These are phyloP conservation scores for Samsoniella hepiali DNA, from an alignment of 2,329 filamentous ascomycete species.

Conservation along the genomic window DNA sequence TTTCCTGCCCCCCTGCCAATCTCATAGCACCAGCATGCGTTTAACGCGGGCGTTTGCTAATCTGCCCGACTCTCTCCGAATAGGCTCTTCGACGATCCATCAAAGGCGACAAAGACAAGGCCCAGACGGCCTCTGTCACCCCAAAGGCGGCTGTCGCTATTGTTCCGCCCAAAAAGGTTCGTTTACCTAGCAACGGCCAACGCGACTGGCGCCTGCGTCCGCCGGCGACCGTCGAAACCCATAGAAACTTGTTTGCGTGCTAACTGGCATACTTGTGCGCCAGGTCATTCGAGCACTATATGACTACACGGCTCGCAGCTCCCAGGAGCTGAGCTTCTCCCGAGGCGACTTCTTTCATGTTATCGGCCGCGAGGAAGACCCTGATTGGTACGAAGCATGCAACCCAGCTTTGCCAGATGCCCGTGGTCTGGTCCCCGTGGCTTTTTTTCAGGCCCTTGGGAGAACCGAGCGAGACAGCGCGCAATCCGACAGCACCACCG, in stretches of 20 bases:
- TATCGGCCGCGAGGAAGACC: conserved; percentile 89
- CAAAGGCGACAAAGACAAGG: conserved; percentile 80
- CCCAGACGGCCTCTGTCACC: conserved; percentile 68
- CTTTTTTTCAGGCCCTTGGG: conserved; percentile 88
- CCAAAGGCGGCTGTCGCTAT: conserved; percentile 86
- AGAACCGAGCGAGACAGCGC: conserved; percentile 89
- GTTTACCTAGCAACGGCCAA: conserved; percentile 24
- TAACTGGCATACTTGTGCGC: background rate
- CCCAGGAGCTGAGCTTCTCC: conserved; percentile 82
- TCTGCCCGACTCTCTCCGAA: conserved; percentile 39
- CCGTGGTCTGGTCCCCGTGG: conserved; percentile 86
- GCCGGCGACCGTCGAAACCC: background rate
- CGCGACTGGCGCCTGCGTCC: background rate
- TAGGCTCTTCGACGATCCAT: conserved; percentile 83
- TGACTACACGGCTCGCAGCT: conserved; percentile 76
- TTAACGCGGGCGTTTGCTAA: conserved; percentile 33
- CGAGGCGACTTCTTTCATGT: conserved; percentile 98
- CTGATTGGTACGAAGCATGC: conserved; percentile 97
- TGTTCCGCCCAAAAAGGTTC: conserved; percentile 88
- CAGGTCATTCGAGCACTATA: conserved; percentile 97
- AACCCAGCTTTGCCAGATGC: conserved; percentile 86
- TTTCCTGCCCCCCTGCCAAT: background rate
- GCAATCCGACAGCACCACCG: conserved; percentile 53
- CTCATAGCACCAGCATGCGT: background rate
- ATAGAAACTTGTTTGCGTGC: background rate